These are phyloP conservation scores for Clarkia xantiana DNA, from an alignment of 345 rosid species.

Conservation along the genomic window DNA sequence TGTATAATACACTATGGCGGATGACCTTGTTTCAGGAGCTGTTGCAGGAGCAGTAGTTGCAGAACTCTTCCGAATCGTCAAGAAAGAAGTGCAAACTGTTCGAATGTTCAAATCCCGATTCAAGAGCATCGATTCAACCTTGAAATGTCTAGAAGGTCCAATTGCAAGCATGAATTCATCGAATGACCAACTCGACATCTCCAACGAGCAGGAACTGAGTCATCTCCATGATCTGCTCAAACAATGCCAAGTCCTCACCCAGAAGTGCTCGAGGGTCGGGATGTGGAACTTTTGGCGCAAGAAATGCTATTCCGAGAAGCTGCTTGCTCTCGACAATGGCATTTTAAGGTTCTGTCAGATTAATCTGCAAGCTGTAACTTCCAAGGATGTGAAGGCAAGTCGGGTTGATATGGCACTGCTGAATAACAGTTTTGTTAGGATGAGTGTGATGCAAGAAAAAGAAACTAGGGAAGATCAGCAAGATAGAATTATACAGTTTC, in stretches of 20 bases:
- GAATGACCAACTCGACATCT: background rate
- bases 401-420: background rate
- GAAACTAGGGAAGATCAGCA: background rate
- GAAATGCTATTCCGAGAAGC: background rate
- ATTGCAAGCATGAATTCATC: background rate
- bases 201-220: background rate
- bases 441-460: constrained; percentile 1
- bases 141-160: no score
- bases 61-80: no score
- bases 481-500: background rate
- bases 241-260: background rate
- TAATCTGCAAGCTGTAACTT: background rate
- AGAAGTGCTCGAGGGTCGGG: background rate
- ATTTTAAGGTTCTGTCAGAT: background rate
- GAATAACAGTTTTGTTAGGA: background rate
- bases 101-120: no score
- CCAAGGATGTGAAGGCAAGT: no score
- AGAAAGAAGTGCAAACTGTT: no score
- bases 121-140: no score
- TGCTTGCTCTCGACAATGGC: background rate
- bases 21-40: no score
- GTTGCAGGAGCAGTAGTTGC: no score
- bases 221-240: background rate
- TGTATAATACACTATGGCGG: no score
- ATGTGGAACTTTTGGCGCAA: background rate